These are phyloP conservation scores for Botrytis paeoniae DNA, from an alignment of 2,329 filamentous ascomycete genomes.

Conservation along the genomic window DNA sequence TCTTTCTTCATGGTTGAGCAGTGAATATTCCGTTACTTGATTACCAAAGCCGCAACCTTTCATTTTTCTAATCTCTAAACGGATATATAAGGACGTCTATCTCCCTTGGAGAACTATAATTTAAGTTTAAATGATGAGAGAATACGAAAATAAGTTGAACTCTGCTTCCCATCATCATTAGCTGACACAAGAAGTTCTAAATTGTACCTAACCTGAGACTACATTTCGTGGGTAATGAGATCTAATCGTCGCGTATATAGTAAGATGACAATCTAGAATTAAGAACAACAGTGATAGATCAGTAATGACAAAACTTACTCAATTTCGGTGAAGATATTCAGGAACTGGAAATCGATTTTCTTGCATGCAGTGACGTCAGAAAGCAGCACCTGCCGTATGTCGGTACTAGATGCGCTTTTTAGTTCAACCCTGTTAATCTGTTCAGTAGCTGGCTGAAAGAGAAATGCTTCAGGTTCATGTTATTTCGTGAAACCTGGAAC, in stretches of 20 bases:
- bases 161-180: accelerated
- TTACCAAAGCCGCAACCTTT: neutral
- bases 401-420: neutral
- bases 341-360: neutral
- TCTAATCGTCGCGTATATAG: neutral
- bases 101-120: neutral
- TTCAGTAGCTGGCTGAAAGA: neutral
- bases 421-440: neutral
- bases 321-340: neutral
- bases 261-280: neutral
- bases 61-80: accelerated
- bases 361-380: neutral
- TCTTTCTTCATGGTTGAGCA: too few relatives aligned
- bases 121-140: too few relatives aligned
- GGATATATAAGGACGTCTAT: neutral
- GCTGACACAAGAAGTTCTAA: neutral
- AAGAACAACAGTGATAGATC: neutral
- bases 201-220: neutral
- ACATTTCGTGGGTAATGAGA: accelerated
- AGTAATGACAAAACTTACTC: too few relatives aligned
- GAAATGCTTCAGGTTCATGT: neutral
- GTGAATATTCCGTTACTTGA: neutral
- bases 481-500: neutral
- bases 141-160: too few relatives aligned
- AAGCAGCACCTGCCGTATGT: accelerated